Conservation (phyloP, 305 asterid species). For the Fraxinus xanthoxyloides region DNA sequence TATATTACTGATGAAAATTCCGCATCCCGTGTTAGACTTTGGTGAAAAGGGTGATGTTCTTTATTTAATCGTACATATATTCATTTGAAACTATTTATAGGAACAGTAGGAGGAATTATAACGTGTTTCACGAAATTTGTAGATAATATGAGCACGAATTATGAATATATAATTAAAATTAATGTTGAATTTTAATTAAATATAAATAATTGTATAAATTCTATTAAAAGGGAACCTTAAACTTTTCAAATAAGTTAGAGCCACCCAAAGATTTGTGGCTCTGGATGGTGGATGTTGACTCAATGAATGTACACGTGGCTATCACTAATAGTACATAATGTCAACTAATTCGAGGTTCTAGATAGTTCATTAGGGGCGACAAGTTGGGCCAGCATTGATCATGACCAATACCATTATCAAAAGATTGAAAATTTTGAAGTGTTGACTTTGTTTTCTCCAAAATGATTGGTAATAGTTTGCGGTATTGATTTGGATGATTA, state of each 20-base stretch:
- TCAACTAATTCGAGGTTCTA: not conserved
- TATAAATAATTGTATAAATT: too few relatives aligned
- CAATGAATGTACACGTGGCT: slow-evolving; percentile 9
- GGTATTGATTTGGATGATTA: not conserved
- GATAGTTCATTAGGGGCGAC: not conserved
- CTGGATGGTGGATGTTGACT: slow-evolving; percentile 17
- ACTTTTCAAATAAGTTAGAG: not conserved
- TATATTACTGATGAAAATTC: too few relatives aligned
- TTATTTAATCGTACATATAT: not conserved
- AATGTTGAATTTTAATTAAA: too few relatives aligned
- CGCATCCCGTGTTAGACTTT: not conserved
- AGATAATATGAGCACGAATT: not conserved
- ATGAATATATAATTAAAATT: too few relatives aligned
- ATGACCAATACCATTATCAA: slow-evolving; percentile 12
- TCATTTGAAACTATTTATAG: not conserved
- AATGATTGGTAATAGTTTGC: not conserved
- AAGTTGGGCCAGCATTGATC: slow-evolving; percentile 7
- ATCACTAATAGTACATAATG: not conserved
- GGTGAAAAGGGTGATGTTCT: not conserved
- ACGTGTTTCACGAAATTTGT: not conserved
- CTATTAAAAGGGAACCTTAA: not conserved
- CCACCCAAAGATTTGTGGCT: not conserved
- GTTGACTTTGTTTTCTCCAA: not conserved
- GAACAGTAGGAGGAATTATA: not conserved
- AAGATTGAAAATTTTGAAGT: not conserved